Conservation (phyloP, 768 basidiomycete genomes). For the Lentinula boryana region DNA sequence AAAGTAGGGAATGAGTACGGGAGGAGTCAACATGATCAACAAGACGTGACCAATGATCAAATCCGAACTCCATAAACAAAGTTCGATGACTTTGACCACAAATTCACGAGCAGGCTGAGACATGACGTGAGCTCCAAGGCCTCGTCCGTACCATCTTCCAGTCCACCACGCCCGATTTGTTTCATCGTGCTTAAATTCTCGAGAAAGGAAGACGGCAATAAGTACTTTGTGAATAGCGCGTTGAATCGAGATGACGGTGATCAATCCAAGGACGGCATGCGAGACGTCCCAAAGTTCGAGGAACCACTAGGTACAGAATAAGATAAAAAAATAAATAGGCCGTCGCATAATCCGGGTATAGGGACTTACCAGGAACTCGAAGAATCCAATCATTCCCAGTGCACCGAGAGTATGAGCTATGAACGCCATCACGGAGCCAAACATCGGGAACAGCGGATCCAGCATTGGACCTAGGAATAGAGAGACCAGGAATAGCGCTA, state of each 20-base stretch:
- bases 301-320: slow-evolving; percentile 65
- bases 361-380: slow-evolving; percentile 78
- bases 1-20: slow-evolving; percentile 85
- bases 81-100: slow-evolving; percentile 94
- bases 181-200: slow-evolving; percentile 99
- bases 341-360: not conserved
- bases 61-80: slow-evolving; percentile 94
- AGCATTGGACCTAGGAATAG: slow-evolving; percentile 91
- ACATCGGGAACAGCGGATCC: slow-evolving; percentile 76
- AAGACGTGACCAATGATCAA: slow-evolving; percentile 84
- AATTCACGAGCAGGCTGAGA: slow-evolving; percentile 98
- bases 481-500: slow-evolving; percentile 86
- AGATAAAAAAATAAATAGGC: not conserved
- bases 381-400: slow-evolving; percentile 87
- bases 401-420: slow-evolving; percentile 81
- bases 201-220: slow-evolving; percentile 89
- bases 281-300: slow-evolving; percentile 88
- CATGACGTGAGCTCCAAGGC: slow-evolving; percentile 85
- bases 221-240: slow-evolving; percentile 90
- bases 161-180: slow-evolving; percentile 99
- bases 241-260: slow-evolving; percentile 88
- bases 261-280: slow-evolving; percentile 90
- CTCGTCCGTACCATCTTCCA: slow-evolving; percentile 93
- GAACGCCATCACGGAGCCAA: slow-evolving; percentile 89
- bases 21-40: slow-evolving; percentile 86